A percentile compares a stretch with the other conserved stretches of the same genome.
Conservation (phyloP, 768 basidiomycete species). For the Termitomyces heimii region DNA sequence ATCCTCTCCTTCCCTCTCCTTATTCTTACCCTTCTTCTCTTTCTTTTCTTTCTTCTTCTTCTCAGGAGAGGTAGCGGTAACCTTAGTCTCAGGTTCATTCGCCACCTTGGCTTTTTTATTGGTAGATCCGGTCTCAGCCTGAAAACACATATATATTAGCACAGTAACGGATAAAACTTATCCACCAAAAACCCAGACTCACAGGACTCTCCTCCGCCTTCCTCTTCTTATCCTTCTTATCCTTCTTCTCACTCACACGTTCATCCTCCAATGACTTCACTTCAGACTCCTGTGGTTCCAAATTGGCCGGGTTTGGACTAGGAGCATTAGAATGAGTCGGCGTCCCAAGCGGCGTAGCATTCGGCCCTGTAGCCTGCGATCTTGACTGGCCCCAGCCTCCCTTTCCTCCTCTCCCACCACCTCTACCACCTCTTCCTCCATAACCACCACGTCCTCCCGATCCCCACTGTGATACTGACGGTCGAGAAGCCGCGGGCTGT, state of each 20-base stretch:
- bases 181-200: background rate
- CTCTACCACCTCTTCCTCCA: constrained; percentile 15
- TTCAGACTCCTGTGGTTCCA: constrained; percentile 7
- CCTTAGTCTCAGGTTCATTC: constrained; percentile 9
- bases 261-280: constrained; percentile 4
- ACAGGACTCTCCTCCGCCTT: constrained; percentile 25
- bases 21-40: constrained; percentile 22
- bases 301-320: constrained; percentile 11
- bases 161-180: background rate
- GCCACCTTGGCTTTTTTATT: constrained; percentile 26
- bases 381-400: constrained; percentile 25
- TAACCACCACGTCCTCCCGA: constrained; percentile 17
- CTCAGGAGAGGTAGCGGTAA: constrained; percentile 13
- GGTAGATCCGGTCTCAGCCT: constrained; percentile 7
- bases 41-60: constrained; percentile 26
- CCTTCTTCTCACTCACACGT: constrained; percentile 16
- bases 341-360: constrained; percentile 66
- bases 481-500: background rate
- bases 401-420: constrained; percentile 24
- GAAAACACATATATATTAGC: background rate
- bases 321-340: constrained; percentile 35
- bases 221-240: constrained; percentile 30
- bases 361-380: constrained; percentile 51
- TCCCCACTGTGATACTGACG: constrained; percentile 9
- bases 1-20: constrained; percentile 15